Evolutionary conservation across 2,329 filamentous ascomycete species (phyloP).

Genomic region (Phoma sp.): DNA sequence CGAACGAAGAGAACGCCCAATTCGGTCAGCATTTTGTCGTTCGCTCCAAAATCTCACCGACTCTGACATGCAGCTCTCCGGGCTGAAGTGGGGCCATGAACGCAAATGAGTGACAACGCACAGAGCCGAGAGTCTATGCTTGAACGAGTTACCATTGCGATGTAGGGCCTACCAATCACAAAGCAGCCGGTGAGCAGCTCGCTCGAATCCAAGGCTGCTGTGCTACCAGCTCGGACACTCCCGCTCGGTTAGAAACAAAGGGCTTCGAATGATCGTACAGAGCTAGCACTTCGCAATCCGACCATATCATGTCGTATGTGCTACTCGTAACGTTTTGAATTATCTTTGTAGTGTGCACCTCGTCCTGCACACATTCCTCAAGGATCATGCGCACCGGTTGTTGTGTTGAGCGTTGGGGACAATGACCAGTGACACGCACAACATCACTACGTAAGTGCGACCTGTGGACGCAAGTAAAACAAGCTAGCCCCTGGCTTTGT

Average conservation of each 20-base stretch:
- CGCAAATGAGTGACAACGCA: constrained; percentile 41
- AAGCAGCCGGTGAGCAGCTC: constrained; percentile 21
- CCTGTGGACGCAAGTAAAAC: too few relatives aligned
- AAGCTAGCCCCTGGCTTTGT: too few relatives aligned
- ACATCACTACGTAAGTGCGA: too few relatives aligned
- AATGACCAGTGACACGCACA: too few relatives aligned
- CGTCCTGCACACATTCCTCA: too few relatives aligned
- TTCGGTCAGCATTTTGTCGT: constrained; percentile 1
- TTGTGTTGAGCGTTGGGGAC: too few relatives aligned
- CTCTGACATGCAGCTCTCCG: constrained; percentile 28
- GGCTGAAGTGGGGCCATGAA: constrained; percentile 28
- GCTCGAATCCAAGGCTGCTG: constrained; percentile 33
- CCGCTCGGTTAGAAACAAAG: not conserved
- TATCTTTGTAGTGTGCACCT: too few relatives aligned
- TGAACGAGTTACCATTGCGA: constrained; percentile 24
- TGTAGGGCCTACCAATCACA: constrained; percentile 33
- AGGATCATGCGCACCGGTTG: too few relatives aligned
- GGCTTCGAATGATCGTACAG: not conserved
- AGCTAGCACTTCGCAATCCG: too few relatives aligned
- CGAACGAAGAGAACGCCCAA: constrained; percentile 18
- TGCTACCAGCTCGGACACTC: constrained; percentile 8
- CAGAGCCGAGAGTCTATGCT: constrained; percentile 34
- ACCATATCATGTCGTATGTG: too few relatives aligned
- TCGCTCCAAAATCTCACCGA: constrained; percentile 39
- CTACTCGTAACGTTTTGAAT: too few relatives aligned